Conservation (phyloP, 192 early-diverging fungal species). For the Linnemannia zychae region DNA sequence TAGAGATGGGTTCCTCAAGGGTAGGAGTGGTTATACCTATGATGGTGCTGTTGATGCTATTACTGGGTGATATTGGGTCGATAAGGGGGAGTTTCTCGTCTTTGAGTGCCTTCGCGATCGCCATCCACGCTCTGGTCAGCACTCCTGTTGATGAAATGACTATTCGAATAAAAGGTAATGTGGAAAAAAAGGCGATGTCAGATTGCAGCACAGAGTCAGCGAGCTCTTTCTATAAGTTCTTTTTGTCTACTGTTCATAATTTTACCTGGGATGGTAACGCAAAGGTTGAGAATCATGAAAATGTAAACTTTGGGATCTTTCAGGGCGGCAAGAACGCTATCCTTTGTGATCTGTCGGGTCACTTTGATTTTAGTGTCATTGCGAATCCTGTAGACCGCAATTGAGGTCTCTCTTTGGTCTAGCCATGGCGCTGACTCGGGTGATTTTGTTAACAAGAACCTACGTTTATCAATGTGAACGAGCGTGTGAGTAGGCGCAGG, state of each 20-base stretch:
- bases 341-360: conserved; percentile 19
- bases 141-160: conserved; percentile 33
- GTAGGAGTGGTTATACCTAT: too few species aligned
- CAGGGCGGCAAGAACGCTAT: conserved; percentile 26
- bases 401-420: conserved; percentile 36
- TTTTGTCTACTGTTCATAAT: not conserved
- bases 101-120: conserved; percentile 16
- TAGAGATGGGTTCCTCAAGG: conserved; percentile 7
- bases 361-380: conserved; percentile 54
- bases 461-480: not conserved
- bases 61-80: not conserved
- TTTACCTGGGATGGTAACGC: conserved; percentile 21
- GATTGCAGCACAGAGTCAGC: not conserved
- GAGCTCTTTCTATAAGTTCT: too few species aligned
- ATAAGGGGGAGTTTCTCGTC: not conserved
- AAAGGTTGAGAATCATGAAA: conserved; percentile 42
- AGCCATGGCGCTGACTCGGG: conserved; percentile 44
- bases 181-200: not conserved
- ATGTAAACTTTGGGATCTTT: conserved; percentile 42
- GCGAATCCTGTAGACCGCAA: conserved; percentile 44
- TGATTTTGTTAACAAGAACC: conserved; percentile 37
- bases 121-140: conserved; percentile 35
- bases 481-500: not conserved
- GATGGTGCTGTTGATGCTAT: not conserved
- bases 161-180: not conserved